These are phyloP conservation scores for Hibiscus mutabilis DNA, from an alignment of 345 rosid species.

Conservation along the genomic window DNA sequence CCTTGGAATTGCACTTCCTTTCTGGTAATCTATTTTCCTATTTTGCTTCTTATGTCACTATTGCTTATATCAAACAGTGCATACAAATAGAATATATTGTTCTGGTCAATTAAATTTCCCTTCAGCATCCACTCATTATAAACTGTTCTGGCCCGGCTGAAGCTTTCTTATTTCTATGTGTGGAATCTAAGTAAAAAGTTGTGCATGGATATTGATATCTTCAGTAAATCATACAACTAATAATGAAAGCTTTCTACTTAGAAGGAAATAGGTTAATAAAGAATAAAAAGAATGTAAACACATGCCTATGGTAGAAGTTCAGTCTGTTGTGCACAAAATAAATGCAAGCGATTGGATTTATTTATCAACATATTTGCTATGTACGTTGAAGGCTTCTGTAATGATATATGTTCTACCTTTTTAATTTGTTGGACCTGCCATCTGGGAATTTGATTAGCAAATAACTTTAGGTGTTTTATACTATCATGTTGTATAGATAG, in stretches of 20 bases:
- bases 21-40: background rate
- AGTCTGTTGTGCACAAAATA: background rate
- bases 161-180: background rate
- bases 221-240: background rate
- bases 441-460: background rate
- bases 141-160: background rate
- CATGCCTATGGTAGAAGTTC: background rate
- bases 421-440: background rate
- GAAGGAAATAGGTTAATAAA: background rate
- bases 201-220: background rate
- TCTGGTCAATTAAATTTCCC: background rate
- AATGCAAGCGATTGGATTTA: background rate
- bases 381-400: background rate
- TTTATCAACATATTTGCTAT: background rate
- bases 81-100: background rate
- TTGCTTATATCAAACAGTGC: background rate
- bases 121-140: background rate
- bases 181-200: background rate
- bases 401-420: background rate
- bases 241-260: background rate
- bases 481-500: background rate
- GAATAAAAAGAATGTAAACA: background rate
- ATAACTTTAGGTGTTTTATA: background rate
- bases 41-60: background rate
- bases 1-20: background rate